Evolutionary conservation across 495 filamentous ascomycete species (phyloP).

Genomic region (Aspergillus indologenus): DNA sequence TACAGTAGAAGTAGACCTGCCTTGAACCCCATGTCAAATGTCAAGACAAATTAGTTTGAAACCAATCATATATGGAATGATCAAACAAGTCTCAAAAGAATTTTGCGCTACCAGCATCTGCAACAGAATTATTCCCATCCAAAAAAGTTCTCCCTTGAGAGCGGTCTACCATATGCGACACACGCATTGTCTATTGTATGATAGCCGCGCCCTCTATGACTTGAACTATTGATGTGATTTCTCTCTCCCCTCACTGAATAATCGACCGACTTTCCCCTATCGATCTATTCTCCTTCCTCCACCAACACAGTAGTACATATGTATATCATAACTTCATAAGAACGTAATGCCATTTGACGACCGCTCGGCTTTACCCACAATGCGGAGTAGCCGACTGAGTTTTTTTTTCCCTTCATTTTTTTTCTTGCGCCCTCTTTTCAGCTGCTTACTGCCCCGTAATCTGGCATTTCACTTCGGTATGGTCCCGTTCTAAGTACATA

Average conservation of each 20-base stretch:
- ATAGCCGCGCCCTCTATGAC: neutral
- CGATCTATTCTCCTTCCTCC: neutral
- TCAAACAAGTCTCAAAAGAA: neutral
- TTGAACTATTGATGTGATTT: constrained; percentile 6
- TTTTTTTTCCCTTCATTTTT: neutral
- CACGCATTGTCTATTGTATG: neutral
- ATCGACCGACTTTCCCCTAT: neutral
- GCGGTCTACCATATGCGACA: neutral
- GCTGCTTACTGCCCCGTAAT: constrained; percentile 23
- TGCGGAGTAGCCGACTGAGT: constrained; percentile 20
- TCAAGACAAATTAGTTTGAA: neutral
- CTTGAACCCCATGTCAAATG: neutral
- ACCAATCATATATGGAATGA: neutral
- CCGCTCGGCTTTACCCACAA: constrained; percentile 13
- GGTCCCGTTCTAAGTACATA: constrained; percentile 8
- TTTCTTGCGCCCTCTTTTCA: constrained; percentile 12
- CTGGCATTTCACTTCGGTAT: constrained; percentile 15
- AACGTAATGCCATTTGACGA: constrained; percentile 19
- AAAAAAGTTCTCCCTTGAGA: neutral
- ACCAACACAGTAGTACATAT: neutral
- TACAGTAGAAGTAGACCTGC: too few relatives aligned
- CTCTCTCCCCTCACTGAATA: neutral
- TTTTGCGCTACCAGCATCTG: neutral
- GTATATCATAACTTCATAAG: constrained; percentile 18
- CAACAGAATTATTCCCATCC: neutral